Conservation (phyloP, 192 early-diverging fungal genomes). For the Coemansia sp. region DNA sequence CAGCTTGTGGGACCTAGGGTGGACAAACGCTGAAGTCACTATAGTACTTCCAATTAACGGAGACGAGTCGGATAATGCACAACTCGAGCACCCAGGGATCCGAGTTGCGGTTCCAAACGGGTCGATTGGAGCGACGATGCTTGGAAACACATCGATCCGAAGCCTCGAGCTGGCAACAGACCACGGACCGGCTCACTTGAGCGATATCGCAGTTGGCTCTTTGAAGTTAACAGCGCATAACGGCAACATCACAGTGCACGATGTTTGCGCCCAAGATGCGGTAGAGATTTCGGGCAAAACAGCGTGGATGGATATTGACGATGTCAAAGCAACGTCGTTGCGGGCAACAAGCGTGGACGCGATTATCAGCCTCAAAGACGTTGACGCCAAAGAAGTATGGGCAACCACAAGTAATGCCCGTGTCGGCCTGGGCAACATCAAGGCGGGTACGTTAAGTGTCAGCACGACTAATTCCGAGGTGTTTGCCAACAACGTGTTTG, state of each 20-base stretch:
- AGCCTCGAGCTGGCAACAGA: constrained; percentile 33
- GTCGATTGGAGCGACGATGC: constrained; percentile 42
- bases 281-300: constrained; percentile 34
- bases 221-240: constrained; percentile 40
- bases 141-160: constrained; percentile 34
- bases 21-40: constrained; percentile 43
- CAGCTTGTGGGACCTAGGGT: constrained; percentile 51
- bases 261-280: constrained; percentile 19
- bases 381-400: constrained; percentile 22
- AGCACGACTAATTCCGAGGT: constrained; percentile 39
- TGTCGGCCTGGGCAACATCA: constrained; percentile 46
- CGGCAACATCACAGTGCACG: constrained; percentile 51
- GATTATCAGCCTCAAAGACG: constrained; percentile 52
- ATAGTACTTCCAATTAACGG: constrained; percentile 19
- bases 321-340: constrained; percentile 22
- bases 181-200: constrained; percentile 48
- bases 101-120: constrained; percentile 39
- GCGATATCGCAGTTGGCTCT: constrained; percentile 34
- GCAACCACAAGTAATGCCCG: constrained; percentile 45
- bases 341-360: constrained; percentile 41
- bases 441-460: constrained; percentile 30
- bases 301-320: constrained; percentile 56
- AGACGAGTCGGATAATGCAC: neutral
- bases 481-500: constrained; percentile 25
- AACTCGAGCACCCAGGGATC: constrained; percentile 40